Evolutionary conservation across 352 stramenopile species (phyloP), one percentile per base, ranked within the genome.

Genomic region (Phytophthora hibernalis): DNA sequence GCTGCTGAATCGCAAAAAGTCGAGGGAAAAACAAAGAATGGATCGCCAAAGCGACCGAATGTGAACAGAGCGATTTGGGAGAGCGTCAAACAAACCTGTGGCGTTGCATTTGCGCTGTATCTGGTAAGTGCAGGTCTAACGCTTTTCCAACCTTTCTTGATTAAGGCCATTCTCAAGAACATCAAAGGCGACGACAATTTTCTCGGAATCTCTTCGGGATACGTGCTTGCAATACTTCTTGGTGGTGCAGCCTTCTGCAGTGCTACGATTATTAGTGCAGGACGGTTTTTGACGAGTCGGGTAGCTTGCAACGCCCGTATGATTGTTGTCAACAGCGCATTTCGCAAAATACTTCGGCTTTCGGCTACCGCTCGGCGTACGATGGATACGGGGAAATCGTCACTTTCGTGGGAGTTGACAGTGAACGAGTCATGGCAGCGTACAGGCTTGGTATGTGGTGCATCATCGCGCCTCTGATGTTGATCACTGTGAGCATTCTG

Each of bases 291-390:
- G n/a, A 75, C 68, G 0, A 62, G 61, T 0, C 70, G 80, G 26
- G 68, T 68, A 0, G 79, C 79, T 8, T 77, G 65, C 60, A 89
- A 86, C 20, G 74, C 68, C 13, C 77, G 80, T 24, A 76, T 75
- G 35, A 80, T 87, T 28, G 68, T 81, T 12, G 71, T 90, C 56
- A 82, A 89, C 54, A 74, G 62, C 44, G 76, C 83, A 6, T 90
- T 76, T 52, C 76, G 74, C 15, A 89, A 90, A 59, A 66, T 77
- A 15, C 64, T 87, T 26, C 65, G 57, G 5, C 70, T 90, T 12
- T 86, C 79, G 6, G 63, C 68, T 5, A 80, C 67, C 6, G 75
- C 79, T 37, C 73, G 73, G 0, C 79, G 62, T 1, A 70, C 65
- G 1, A 77, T 80, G 64, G 77, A 74, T 50, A 74, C 72, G 1